Conservation (phyloP, 768 basidiomycete genomes). For the Exidia glandulosa region DNA sequence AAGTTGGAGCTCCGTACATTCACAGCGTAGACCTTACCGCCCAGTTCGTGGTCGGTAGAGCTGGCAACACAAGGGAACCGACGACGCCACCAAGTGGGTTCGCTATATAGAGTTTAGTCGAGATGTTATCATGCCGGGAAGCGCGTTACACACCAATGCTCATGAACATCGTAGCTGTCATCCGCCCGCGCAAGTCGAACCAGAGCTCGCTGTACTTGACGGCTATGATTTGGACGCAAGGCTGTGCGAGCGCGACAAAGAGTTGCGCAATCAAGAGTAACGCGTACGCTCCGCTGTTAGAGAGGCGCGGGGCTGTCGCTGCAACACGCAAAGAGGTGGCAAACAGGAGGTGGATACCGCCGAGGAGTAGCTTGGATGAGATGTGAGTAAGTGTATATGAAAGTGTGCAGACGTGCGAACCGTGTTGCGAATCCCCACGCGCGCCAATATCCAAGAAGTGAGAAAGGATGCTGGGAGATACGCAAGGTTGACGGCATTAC, state of each 20-base stretch:
- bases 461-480: conserved; percentile 53
- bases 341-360: conserved; percentile 39
- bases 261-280: conserved; percentile 68
- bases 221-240: conserved; percentile 65
- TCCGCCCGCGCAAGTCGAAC: conserved; percentile 68
- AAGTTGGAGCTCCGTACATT: not conserved
- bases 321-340: conserved; percentile 72
- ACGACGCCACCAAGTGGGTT: conserved; percentile 70
- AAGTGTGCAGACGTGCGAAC: conserved; percentile 28
- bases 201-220: conserved; percentile 76
- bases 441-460: conserved; percentile 45
- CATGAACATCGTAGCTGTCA: conserved; percentile 62
- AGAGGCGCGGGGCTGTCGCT: conserved; percentile 47
- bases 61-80: conserved; percentile 61
- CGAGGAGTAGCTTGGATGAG: conserved; percentile 20
- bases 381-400: not conserved
- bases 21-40: conserved; percentile 36
- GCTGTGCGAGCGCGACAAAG: conserved; percentile 53
- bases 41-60: conserved; percentile 38
- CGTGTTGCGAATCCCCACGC: conserved; percentile 50
- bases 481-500: conserved; percentile 50
- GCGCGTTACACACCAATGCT: conserved; percentile 32
- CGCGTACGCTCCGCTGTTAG: conserved; percentile 42
- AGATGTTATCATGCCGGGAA: conserved; percentile 24
- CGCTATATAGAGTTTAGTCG: conserved; percentile 18